Conservation (phyloP, 2,329 filamentous ascomycete genomes). For the Talaromyces sp. region DNA sequence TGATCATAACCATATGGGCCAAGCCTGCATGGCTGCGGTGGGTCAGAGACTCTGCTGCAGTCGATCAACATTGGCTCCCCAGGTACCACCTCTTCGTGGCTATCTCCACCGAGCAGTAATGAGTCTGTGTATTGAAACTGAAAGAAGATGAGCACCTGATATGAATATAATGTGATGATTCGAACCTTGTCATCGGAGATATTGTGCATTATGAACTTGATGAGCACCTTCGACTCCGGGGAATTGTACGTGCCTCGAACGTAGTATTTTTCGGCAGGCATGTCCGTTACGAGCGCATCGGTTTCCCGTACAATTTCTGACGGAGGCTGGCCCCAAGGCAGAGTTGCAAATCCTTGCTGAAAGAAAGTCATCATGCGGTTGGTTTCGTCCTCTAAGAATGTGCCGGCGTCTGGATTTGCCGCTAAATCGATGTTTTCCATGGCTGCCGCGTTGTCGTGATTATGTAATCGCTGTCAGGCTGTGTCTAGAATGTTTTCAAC, state of each 20-base stretch:
- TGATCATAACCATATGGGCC: not conserved
- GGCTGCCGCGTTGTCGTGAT: not conserved
- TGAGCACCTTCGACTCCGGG: not conserved
- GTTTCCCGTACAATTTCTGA: too few species aligned
- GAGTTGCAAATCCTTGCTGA: not conserved
- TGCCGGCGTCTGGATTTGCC: not conserved
- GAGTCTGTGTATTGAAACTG: not conserved
- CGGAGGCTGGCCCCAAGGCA: not conserved
- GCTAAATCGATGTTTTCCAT: not conserved
- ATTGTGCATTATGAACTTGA: not conserved
- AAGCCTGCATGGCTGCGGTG: too few species aligned
- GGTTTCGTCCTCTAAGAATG: not conserved
- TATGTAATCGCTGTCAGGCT: not conserved
- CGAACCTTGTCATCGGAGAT: not conserved
- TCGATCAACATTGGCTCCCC: not conserved
- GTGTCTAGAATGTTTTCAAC: not conserved
- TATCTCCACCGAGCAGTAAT: not conserved
- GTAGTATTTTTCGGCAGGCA: not conserved
- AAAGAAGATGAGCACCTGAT: not conserved
- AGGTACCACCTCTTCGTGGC: not conserved
- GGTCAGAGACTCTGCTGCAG: not conserved
- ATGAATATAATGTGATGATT: not conserved
- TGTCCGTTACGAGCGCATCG: not conserved
- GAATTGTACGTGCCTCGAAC: not conserved
- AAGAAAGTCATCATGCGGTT: not conserved